A percentile compares a stretch with the other conserved stretches of the same genome.
phyloP scores from a whole-genome alignment of 306 rosid species.

The Prunus kanzakura region DNA sequence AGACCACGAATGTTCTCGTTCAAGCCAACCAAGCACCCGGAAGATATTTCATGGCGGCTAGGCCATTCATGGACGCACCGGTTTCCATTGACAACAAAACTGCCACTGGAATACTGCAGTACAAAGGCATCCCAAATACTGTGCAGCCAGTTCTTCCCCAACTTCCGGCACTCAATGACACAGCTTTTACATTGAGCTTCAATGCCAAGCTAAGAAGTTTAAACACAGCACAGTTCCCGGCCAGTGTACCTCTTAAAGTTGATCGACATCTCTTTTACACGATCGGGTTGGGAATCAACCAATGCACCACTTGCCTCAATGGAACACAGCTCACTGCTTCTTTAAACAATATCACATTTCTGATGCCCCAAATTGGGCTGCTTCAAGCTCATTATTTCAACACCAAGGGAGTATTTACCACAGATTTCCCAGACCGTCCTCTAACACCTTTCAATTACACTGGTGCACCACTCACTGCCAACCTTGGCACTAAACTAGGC shows the following conservation, averaged over 20 bases:
- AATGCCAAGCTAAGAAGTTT: slow-evolving; percentile 18
- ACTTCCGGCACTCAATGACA: slow-evolving; percentile 30
- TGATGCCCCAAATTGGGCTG: slow-evolving; percentile 32
- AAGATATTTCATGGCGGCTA: slow-evolving; percentile 32
- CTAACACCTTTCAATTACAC: slow-evolving; percentile 35
- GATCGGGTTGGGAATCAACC: slow-evolving; percentile 25
- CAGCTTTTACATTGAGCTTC: slow-evolving; percentile 17
- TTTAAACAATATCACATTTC: slow-evolving; percentile 32
- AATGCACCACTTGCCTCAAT: slow-evolving; percentile 26
- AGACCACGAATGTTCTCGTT: slow-evolving; percentile 38
- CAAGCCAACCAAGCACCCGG: slow-evolving; percentile 19
- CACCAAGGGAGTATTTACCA: slow-evolving; percentile 32
- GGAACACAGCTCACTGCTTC: slow-evolving; percentile 33
- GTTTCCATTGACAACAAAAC: slow-evolving; percentile 29
- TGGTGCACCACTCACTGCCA: slow-evolving; percentile 29
- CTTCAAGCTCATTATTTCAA: slow-evolving; percentile 38
- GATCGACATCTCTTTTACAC: slow-evolving; percentile 33
- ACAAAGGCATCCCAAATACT: slow-evolving; percentile 28
- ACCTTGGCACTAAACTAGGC: slow-evolving; percentile 29
- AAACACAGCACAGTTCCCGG: slow-evolving; percentile 28
- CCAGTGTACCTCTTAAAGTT: slow-evolving; percentile 29
- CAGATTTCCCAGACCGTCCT: slow-evolving; percentile 38
- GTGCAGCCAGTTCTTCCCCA: slow-evolving; percentile 26
- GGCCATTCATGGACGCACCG: slow-evolving; percentile 34
- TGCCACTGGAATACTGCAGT: slow-evolving; percentile 28